phyloP scores from a whole-genome alignment of 1,284 basidiomycete genomes.

The Grifola frondosa region DNA sequence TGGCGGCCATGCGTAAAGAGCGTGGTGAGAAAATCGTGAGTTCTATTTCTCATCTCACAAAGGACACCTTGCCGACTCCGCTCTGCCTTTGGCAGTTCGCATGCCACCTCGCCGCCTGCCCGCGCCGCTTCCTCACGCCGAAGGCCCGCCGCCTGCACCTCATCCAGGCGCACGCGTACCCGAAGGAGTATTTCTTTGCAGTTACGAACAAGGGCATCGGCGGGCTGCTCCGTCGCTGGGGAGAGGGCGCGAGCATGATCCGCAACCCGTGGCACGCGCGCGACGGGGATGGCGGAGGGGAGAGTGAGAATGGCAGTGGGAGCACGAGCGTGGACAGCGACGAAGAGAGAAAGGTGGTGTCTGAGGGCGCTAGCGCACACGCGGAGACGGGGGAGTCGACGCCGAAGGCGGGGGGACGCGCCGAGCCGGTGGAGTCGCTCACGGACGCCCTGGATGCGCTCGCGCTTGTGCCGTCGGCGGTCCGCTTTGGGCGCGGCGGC shows the following conservation, averaged over 20 bases:
- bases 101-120: conserved; percentile 72
- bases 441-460: conserved; percentile 54
- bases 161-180: conserved; percentile 79
- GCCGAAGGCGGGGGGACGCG: background rate
- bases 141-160: conserved; percentile 81
- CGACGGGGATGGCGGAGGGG: conserved; percentile 10
- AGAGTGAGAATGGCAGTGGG: conserved; percentile 30
- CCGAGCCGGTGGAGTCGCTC: conserved; percentile 40
- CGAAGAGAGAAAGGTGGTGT: conserved; percentile 25
- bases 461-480: conserved; percentile 63
- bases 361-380: background rate
- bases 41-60: conserved; percentile 16
- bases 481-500: conserved; percentile 70
- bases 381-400: conserved; percentile 1
- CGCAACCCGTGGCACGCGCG: conserved; percentile 67
- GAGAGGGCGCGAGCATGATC: conserved; percentile 76
- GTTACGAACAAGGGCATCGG: conserved; percentile 88
- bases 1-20: conserved; percentile 71
- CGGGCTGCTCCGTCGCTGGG: conserved; percentile 71
- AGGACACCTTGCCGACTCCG: background rate
- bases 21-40: conserved; percentile 87
- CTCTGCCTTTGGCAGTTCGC: conserved; percentile 62
- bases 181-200: conserved; percentile 85
- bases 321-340: conserved; percentile 31
- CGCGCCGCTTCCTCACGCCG: conserved; percentile 67